Evolutionary conservation across 1,284 basidiomycete genomes (phyloP).

Genomic region (Omphalotus olearius): DNA sequence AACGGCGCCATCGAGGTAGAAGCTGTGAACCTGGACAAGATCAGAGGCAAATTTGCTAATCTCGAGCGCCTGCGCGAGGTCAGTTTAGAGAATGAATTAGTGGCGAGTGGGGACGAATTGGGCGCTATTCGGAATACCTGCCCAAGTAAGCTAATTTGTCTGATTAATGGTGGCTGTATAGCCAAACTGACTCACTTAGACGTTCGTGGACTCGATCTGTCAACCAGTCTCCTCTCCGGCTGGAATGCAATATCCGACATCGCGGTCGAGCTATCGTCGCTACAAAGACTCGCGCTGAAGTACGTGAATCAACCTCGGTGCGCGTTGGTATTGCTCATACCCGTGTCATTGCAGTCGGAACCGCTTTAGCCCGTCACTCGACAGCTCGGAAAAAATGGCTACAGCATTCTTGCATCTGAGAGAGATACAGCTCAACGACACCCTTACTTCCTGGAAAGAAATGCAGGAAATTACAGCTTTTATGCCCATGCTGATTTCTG

Average conservation of each 20-base stretch:
- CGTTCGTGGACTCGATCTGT: slow-evolving; percentile 79
- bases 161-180: neutral
- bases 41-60: slow-evolving; percentile 65
- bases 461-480: slow-evolving; percentile 46
- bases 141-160: slow-evolving; percentile 52
- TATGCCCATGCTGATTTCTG: slow-evolving; percentile 57
- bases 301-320: slow-evolving; percentile 32
- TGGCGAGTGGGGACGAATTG: slow-evolving; percentile 52
- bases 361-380: slow-evolving; percentile 39
- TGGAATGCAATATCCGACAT: slow-evolving; percentile 76
- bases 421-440: slow-evolving; percentile 77
- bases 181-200: slow-evolving; percentile 39
- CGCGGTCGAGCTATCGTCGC: slow-evolving; percentile 51
- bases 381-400: slow-evolving; percentile 23
- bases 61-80: slow-evolving; percentile 71
- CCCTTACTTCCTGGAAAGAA: slow-evolving; percentile 68
- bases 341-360: slow-evolving; percentile 45
- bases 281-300: slow-evolving; percentile 78
- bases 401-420: slow-evolving; percentile 52
- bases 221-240: slow-evolving; percentile 67
- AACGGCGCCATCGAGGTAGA: slow-evolving; percentile 82
- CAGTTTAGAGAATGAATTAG: slow-evolving; percentile 69
- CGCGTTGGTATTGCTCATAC: slow-evolving; percentile 19
- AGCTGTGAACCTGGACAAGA: slow-evolving; percentile 78
- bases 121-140: slow-evolving; percentile 59